A percentile compares a stretch with the other conserved stretches of the same genome.
These are phyloP conservation scores for Apiotrichum laibachii DNA, from an alignment of 1,284 basidiomycete species.

Conservation along the genomic window DNA sequence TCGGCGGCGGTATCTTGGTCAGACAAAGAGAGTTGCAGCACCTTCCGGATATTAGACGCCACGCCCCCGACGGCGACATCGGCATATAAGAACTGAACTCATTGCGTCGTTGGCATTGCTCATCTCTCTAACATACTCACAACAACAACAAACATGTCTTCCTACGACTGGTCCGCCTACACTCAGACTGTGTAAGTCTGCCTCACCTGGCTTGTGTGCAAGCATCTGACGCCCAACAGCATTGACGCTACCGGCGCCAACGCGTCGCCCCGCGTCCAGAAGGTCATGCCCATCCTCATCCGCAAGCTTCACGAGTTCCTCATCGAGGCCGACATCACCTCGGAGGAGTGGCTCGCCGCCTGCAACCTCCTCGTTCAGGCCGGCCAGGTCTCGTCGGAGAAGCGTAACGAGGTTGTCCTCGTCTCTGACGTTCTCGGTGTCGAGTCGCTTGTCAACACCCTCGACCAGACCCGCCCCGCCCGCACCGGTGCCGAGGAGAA, in stretches of 20 bases:
- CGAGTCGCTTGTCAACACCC: constrained; percentile 41
- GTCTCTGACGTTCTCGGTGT: constrained; percentile 50
- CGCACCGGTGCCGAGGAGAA: constrained; percentile 14
- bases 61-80: neutral
- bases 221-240: constrained; percentile 7
- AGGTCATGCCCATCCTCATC: constrained; percentile 45
- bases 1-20: too few species aligned
- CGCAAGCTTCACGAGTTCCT: constrained; percentile 44
- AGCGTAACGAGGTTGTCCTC: constrained; percentile 51
- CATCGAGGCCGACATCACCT: constrained; percentile 47
- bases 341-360: constrained; percentile 47
- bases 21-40: too few species aligned
- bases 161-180: constrained; percentile 17
- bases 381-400: constrained; percentile 46
- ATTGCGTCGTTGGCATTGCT: too few species aligned
- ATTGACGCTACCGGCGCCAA: constrained; percentile 27
- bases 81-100: neutral
- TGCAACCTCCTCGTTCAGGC: constrained; percentile 48
- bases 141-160: constrained; percentile 14
- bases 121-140: neutral
- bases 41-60: too few species aligned
- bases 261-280: constrained; percentile 45
- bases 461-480: constrained; percentile 21
- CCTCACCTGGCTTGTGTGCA: too few species aligned
- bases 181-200: constrained; percentile 18